phyloP scores from a whole-genome alignment of 2,329 filamentous ascomycete species.

The Samsoniella hepiali region DNA sequence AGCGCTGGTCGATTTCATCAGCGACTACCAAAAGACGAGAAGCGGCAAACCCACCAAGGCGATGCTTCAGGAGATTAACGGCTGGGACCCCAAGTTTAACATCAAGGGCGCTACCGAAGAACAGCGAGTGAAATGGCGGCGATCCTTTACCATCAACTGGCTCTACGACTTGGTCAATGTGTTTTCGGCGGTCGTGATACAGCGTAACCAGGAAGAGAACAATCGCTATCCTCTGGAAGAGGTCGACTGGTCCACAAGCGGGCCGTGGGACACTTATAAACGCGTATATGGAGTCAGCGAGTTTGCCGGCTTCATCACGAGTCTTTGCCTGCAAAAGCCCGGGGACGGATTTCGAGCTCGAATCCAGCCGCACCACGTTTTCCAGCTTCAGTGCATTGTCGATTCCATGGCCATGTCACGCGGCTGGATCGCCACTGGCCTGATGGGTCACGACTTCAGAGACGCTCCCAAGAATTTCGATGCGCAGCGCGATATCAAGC shows the following conservation, averaged over 20 bases:
- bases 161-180: conserved; percentile 50
- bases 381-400: conserved; percentile 49
- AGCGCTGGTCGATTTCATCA: conserved; percentile 43
- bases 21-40: conserved; percentile 43
- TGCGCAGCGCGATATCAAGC: conserved; percentile 40
- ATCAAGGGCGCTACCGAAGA: conserved; percentile 36
- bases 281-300: conserved; percentile 43
- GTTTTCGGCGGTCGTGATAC: conserved; percentile 39
- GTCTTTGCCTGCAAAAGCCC: conserved; percentile 44
- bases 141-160: conserved; percentile 49
- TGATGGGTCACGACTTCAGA: conserved; percentile 35
- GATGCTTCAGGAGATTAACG: conserved; percentile 36
- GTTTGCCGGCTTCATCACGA: conserved; percentile 43
- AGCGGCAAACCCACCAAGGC: conserved; percentile 45
- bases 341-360: conserved; percentile 35
- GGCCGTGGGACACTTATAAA: conserved; percentile 30
- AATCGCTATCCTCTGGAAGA: conserved; percentile 33
- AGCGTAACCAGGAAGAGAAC: conserved; percentile 34
- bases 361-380: conserved; percentile 47
- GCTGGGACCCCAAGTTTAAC: conserved; percentile 43
- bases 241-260: conserved; percentile 41
- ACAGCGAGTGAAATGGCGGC: conserved; percentile 44
- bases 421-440: conserved; percentile 38
- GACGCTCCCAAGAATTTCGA: conserved; percentile 35
- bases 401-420: conserved; percentile 44